A percentile compares a stretch with the other conserved stretches of the same genome.
Conservation (phyloP, 345 rosid genomes). For the Lepidium africanum region DNA sequence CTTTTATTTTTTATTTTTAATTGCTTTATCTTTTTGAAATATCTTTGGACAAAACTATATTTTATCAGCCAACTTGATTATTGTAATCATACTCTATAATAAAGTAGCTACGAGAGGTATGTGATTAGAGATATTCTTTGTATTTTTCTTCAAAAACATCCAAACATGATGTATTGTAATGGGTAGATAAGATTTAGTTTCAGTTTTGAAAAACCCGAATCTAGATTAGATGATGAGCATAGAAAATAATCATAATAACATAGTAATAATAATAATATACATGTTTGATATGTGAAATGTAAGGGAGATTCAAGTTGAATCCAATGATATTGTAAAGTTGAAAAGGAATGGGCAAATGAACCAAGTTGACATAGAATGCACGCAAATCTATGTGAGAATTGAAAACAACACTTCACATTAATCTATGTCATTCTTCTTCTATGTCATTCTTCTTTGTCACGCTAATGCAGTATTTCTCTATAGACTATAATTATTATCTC, state of each 20-base stretch:
- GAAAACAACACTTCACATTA: slow-evolving; percentile 20
- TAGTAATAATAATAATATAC: not conserved
- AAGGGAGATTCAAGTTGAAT: slow-evolving; percentile 20
- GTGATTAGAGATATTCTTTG: not conserved
- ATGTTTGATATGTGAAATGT: not conserved
- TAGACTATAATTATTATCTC: no score
- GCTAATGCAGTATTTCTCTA: no score
- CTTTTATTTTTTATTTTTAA: not conserved
- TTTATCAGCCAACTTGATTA: slow-evolving; percentile 20
- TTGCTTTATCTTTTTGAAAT: slow-evolving; percentile 6
- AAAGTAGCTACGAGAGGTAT: not conserved
- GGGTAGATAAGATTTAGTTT: no score
- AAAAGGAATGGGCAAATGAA: slow-evolving; percentile 21
- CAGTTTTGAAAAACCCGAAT: no score
- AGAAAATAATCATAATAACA: no score
- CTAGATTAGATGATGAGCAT: no score
- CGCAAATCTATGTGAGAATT: slow-evolving; percentile 18
- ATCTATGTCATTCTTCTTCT: not conserved
- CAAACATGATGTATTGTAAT: no score
- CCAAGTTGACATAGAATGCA: slow-evolving; percentile 28
- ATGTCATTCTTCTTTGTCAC: not conserved
- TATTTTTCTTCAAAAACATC: not conserved
- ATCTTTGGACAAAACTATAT: not conserved
- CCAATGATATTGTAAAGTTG: not conserved
- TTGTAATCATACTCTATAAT: not conserved